These are phyloP conservation scores for Geranomyces variabilis DNA, from an alignment of 192 early-diverging fungal genomes.

Conservation along the genomic window DNA sequence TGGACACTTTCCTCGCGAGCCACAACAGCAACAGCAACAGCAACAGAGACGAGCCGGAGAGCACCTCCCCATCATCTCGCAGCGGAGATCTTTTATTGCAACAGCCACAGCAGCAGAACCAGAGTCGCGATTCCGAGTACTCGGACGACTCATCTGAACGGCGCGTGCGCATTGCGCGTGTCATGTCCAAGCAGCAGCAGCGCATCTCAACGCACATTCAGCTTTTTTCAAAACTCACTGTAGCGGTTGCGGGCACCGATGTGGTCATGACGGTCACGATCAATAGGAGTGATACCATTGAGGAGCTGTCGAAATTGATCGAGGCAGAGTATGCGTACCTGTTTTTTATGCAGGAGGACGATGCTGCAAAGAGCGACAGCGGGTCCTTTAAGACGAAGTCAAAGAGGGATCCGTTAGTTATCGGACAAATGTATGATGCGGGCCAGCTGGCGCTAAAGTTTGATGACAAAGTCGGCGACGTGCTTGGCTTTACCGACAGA, in stretches of 20 bases:
- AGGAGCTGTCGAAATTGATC: slow-evolving; percentile 66
- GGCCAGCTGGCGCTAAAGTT: slow-evolving; percentile 48
- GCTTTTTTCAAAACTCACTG: slow-evolving; percentile 51
- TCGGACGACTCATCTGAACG: slow-evolving; percentile 19
- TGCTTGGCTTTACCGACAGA: slow-evolving; percentile 43
- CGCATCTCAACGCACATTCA: slow-evolving; percentile 45
- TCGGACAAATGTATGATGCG: slow-evolving; percentile 45
- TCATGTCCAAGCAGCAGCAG: slow-evolving; percentile 34
- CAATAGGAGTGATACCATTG: slow-evolving; percentile 58
- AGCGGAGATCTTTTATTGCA: background rate
- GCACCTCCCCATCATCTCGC: background rate
- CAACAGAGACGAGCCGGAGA: background rate
- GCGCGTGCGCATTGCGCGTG: slow-evolving; percentile 26
- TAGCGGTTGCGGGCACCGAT: slow-evolving; percentile 28
- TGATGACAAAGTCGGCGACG: slow-evolving; percentile 37
- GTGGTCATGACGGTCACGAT: slow-evolving; percentile 35
- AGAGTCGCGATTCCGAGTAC: background rate
- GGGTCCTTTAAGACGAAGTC: background rate
- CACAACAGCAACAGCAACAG: background rate
- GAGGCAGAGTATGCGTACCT: slow-evolving; percentile 71
- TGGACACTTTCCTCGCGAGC: no score
- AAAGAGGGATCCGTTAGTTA: slow-evolving; percentile 29
- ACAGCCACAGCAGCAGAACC: background rate
- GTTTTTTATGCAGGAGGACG: slow-evolving; percentile 33
- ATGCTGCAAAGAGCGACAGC: background rate